Percentiles rank a stretch among this genome's conserved stretches.
These are phyloP conservation scores for Glaciozyma martinii DNA, from an alignment of 768 basidiomycete species.

Conservation along the genomic window DNA sequence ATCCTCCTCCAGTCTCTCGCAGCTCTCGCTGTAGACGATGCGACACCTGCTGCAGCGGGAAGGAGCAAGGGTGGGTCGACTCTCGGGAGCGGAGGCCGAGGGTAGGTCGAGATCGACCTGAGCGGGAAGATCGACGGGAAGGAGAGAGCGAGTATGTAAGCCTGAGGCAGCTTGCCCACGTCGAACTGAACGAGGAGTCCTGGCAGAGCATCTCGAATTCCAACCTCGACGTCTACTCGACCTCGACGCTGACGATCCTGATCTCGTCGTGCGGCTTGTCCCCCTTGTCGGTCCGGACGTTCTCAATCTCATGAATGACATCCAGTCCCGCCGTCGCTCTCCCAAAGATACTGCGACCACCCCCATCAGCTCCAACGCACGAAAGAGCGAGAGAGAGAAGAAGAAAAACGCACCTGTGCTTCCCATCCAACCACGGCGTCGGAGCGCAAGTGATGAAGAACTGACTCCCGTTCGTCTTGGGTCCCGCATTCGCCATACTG, in stretches of 20 bases:
- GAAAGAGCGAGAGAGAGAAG: not conserved
- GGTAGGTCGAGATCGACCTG: too few species aligned
- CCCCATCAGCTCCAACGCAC: not conserved
- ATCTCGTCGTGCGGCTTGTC: slow-evolving; percentile 38
- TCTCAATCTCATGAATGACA: slow-evolving; percentile 78
- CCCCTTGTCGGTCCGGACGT: slow-evolving; percentile 38
- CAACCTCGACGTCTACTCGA: slow-evolving; percentile 13
- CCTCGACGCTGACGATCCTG: slow-evolving; percentile 28
- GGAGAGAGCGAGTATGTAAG: too few species aligned
- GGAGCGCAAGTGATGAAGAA: slow-evolving; percentile 97
- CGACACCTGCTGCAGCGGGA: too few species aligned
- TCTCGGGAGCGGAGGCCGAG: too few species aligned
- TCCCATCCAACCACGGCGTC: slow-evolving; percentile 59
- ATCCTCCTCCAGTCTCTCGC: too few species aligned
- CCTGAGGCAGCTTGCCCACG: too few species aligned
- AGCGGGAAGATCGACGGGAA: too few species aligned
- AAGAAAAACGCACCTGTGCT: slow-evolving; percentile 41
- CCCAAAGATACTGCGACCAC: slow-evolving; percentile 70
- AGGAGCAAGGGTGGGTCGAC: too few species aligned
- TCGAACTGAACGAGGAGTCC: too few species aligned
- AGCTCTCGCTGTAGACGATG: too few species aligned
- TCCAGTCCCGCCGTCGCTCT: slow-evolving; percentile 78
- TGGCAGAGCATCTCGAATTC: too few species aligned
- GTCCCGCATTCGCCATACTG: slow-evolving; percentile 75
- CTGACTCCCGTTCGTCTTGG: slow-evolving; percentile 85